phyloP scores from a whole-genome alignment of 768 basidiomycete genomes.

The Suillus alpinus region DNA sequence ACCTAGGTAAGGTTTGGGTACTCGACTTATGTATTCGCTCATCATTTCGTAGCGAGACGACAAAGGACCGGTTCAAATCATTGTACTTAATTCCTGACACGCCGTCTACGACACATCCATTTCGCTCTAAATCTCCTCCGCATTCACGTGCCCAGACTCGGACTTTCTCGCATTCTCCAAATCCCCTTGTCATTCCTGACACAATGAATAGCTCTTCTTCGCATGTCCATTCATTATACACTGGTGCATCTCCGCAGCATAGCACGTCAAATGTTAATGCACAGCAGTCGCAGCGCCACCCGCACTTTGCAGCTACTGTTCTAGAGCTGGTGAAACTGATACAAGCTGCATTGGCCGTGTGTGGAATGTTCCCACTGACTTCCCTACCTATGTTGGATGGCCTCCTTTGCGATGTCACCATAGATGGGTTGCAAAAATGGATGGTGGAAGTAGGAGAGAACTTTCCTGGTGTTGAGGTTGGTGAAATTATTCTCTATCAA shows the following conservation, averaged over 20 bases:
- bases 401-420: conserved; percentile 73
- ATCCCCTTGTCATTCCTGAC: conserved; percentile 23
- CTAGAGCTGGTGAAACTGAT: conserved; percentile 75
- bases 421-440: conserved; percentile 71
- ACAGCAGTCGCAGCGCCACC: conserved; percentile 23
- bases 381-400: conserved; percentile 46
- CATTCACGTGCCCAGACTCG: conserved; percentile 28
- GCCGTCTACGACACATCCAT: conserved; percentile 17
- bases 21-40: conserved; percentile 8
- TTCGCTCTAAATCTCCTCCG: conserved; percentile 23
- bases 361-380: conserved; percentile 55
- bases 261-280: conserved; percentile 14
- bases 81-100: conserved; percentile 60
- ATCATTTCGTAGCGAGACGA: conserved; percentile 55
- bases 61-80: conserved; percentile 76
- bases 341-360: conserved; percentile 68
- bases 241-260: conserved; percentile 17
- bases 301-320: conserved; percentile 61
- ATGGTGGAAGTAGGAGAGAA: conserved; percentile 61
- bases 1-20: conserved; percentile 48
- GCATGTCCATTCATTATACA: conserved; percentile 17
- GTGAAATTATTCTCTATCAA: conserved; percentile 4
- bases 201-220: conserved; percentile 18
- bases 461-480: conserved; percentile 58
- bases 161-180: conserved; percentile 27